Percentiles rank a stretch among this genome's conserved stretches.
Evolutionary conservation across 2,329 filamentous ascomycete species (phyloP).

Genomic region (Hymenoscyphus repandus): DNA sequence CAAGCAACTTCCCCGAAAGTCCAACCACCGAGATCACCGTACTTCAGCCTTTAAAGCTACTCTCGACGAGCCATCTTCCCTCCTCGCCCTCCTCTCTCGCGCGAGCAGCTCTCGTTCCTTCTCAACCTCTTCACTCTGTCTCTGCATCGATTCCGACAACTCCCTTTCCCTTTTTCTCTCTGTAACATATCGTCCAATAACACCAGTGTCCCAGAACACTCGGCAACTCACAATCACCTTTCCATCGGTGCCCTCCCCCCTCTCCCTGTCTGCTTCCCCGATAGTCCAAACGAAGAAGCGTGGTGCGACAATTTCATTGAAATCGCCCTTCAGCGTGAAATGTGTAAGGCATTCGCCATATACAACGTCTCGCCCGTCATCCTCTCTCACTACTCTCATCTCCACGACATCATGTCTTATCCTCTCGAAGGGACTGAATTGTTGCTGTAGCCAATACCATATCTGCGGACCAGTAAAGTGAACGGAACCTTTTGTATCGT

Average conservation of each 20-base stretch:
- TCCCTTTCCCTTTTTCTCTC: conserved; percentile 5
- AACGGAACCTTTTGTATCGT: conserved; percentile 15
- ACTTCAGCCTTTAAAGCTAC: no score
- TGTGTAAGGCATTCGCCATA: conserved; percentile 14
- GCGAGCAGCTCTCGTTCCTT: background rate
- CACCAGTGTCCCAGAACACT: conserved; percentile 17
- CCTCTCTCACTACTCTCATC: conserved; percentile 5
- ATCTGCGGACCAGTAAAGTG: conserved; percentile 10
- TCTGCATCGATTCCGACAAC: background rate
- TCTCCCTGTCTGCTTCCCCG: conserved; percentile 1
- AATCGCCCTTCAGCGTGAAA: conserved; percentile 11
- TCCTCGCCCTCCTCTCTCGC: no score
- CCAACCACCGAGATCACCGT: no score
- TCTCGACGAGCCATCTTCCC: no score
- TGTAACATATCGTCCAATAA: conserved; percentile 9
- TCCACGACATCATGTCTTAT: conserved; percentile 9
- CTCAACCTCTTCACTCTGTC: background rate
- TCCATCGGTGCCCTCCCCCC: conserved; percentile 9
- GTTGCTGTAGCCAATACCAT: conserved; percentile 6
- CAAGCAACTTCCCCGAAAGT: no score
- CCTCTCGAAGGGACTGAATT: conserved; percentile 9
- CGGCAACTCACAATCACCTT: conserved; percentile 9
- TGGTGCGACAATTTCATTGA: conserved; percentile 10
- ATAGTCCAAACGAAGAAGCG: conserved; percentile 13
- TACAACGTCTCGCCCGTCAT: conserved; percentile 6